phyloP scores from a whole-genome alignment of 345 rosid species.

The Rhodamnia argentea region DNA sequence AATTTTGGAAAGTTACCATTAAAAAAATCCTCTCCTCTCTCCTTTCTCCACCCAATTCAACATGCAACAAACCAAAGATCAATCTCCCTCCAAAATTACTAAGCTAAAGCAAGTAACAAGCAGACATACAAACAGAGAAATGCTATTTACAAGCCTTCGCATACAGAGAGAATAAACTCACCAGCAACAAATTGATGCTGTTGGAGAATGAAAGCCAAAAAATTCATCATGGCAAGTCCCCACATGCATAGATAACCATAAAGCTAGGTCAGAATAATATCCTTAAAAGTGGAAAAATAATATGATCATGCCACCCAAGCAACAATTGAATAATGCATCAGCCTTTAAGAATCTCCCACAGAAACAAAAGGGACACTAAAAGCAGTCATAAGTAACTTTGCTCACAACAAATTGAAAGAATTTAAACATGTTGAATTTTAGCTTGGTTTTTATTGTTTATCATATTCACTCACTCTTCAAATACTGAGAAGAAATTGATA shows the following conservation, averaged over 20 bases:
- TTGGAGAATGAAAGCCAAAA: slow-evolving; percentile 16
- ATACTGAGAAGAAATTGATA: not conserved
- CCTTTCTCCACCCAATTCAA: not conserved
- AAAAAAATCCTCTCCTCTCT: not conserved
- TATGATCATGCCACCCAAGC: not conserved
- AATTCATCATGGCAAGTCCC: slow-evolving; percentile 10
- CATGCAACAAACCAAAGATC: not conserved
- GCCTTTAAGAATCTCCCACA: not conserved
- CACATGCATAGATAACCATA: not conserved
- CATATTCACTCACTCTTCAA: not conserved
- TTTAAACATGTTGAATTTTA: not conserved
- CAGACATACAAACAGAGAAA: not conserved
- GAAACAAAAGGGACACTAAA: not conserved
- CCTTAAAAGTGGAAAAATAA: not conserved
- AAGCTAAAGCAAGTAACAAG: not conserved
- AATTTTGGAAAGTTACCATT: not conserved
- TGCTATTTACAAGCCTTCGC: not conserved
- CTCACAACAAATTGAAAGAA: not conserved
- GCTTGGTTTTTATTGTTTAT: not conserved
- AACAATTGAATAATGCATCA: not conserved
- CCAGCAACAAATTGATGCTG: slow-evolving; percentile 98
- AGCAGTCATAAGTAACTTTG: not conserved
- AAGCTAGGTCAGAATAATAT: not conserved
- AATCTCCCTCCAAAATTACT: not conserved
- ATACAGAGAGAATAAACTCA: slow-evolving; percentile 19